Conservation (phyloP, 345 rosid genomes). For the Populus pruinosa region DNA sequence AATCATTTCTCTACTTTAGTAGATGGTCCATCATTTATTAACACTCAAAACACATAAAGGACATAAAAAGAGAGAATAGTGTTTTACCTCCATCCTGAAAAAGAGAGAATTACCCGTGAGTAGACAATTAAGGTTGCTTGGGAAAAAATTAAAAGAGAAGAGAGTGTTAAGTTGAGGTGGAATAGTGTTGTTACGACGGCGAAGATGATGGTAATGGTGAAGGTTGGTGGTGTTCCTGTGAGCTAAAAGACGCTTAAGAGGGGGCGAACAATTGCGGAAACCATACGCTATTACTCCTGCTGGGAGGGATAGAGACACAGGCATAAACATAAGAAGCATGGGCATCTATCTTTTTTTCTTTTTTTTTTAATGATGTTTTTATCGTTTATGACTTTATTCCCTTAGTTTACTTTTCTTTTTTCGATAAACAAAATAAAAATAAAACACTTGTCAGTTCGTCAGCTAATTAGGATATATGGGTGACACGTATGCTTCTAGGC, state of each 20-base stretch:
- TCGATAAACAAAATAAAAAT: background rate
- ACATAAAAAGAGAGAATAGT: background rate
- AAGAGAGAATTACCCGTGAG: constrained; percentile 42
- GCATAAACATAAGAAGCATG: background rate
- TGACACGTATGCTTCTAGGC: background rate
- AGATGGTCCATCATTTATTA: background rate
- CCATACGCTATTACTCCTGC: constrained; percentile 32
- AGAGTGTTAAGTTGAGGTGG: constrained; percentile 16
- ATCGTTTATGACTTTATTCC: too few relatives aligned
- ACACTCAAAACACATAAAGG: background rate
- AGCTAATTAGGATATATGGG: background rate
- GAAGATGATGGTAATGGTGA: constrained; percentile 9
- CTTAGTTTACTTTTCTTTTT: background rate
- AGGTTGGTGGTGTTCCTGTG: background rate
- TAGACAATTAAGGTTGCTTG: constrained; percentile 12
- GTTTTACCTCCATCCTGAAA: constrained; percentile 70
- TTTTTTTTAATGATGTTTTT: background rate
- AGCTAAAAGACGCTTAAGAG: constrained; percentile 30
- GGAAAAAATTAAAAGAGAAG: constrained; percentile 28
- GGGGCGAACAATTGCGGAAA: constrained; percentile 40
- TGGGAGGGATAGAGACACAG: constrained; percentile 19
- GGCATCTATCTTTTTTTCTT: background rate
- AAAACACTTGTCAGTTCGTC: background rate
- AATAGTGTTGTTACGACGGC: background rate
- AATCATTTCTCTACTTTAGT: background rate